These are phyloP conservation scores for Scenedesmus sp. DNA, from an alignment of 163 green algal species.

Conservation along the genomic window DNA sequence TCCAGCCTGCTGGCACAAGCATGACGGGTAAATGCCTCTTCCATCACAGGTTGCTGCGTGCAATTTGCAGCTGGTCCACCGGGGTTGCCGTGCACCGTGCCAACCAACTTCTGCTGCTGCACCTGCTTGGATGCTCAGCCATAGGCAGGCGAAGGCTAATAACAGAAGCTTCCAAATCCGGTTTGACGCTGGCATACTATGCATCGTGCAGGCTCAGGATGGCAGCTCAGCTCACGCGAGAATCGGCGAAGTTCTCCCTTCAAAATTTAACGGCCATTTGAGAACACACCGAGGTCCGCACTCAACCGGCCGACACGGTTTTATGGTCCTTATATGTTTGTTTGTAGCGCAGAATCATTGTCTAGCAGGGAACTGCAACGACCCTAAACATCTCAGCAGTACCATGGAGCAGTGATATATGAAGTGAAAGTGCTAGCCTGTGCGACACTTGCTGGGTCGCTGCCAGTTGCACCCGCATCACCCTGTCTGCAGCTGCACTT, in stretches of 20 bases:
- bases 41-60: not conserved
- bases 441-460: not conserved
- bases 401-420: no score
- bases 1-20: slow-evolving; percentile 30
- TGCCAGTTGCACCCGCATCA: not conserved
- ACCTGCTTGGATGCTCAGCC: slow-evolving; percentile 26
- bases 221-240: not conserved
- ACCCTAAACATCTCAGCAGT: not conserved
- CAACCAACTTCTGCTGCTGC: not conserved
- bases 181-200: not conserved
- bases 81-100: not conserved
- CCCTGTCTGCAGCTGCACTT: not conserved
- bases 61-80: not conserved
- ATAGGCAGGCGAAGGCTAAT: slow-evolving; percentile 17
- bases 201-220: not conserved
- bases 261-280: not conserved
- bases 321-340: no score
- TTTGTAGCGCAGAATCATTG: not conserved
- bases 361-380: not conserved
- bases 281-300: no score
- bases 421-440: not conserved
- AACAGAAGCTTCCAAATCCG: not conserved
- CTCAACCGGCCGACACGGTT: no score
- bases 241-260: not conserved
- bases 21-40: not conserved